Evolutionary conservation across 768 basidiomycete genomes (phyloP).

Genomic region (Termitomyces sp.): DNA sequence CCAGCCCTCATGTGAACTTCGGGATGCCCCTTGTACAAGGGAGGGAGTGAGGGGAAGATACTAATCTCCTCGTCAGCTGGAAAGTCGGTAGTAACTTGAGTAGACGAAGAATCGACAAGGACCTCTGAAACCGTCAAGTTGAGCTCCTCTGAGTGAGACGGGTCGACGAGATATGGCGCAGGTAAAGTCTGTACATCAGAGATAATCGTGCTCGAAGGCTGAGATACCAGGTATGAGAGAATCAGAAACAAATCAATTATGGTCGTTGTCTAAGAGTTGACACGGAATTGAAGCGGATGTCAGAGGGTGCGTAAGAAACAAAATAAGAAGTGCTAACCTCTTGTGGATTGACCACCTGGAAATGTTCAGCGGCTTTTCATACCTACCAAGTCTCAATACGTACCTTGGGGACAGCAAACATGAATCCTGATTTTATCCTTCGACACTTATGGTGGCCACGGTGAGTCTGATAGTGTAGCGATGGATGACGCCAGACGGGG

Average conservation of each 20-base stretch:
- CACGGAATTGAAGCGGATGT: background rate
- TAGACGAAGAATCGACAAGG: slow-evolving; percentile 47
- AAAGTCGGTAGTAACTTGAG: slow-evolving; percentile 33
- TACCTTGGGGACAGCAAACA: background rate
- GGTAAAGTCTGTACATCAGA: background rate
- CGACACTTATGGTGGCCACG: background rate
- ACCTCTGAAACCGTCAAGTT: slow-evolving; percentile 54
- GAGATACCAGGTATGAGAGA: background rate
- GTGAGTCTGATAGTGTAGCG: background rate
- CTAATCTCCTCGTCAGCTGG: slow-evolving; percentile 30
- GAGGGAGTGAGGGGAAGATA: slow-evolving; percentile 63
- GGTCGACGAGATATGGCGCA: background rate
- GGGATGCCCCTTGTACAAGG: slow-evolving; percentile 67
- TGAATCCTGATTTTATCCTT: background rate
- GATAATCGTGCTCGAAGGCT: background rate
- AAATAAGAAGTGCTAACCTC: background rate
- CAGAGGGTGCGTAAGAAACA: background rate
- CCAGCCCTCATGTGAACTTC: slow-evolving; percentile 75
- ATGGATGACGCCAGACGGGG: background rate
- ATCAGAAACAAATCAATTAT: background rate
- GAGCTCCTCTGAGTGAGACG: slow-evolving; percentile 19
- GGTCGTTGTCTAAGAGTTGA: background rate
- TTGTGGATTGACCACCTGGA: background rate
- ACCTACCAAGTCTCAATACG: background rate
- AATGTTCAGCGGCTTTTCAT: background rate